Conservation (phyloP, 805 yeast genomes). For the Nakazawaea anatomiae region DNA sequence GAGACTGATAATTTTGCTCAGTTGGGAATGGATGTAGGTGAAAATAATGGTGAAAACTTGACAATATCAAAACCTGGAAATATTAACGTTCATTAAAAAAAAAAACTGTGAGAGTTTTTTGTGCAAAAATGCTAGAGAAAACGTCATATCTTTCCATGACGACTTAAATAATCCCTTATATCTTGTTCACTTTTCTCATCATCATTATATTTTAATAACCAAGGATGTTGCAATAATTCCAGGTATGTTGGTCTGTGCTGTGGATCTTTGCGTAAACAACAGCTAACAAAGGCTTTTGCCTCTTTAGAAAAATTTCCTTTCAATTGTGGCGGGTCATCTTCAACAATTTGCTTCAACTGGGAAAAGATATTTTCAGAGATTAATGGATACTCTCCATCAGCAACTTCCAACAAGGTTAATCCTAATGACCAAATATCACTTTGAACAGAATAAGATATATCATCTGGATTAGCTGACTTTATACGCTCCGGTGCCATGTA, state of each 20-base stretch:
- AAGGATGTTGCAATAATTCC: conserved; percentile 71
- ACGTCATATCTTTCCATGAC: background rate
- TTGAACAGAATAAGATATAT: conserved; percentile 81
- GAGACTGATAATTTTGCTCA: too few species aligned
- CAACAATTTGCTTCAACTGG: conserved; percentile 94
- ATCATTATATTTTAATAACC: conserved; percentile 57
- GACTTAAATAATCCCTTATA: conserved; percentile 17
- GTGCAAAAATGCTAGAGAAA: too few species aligned
- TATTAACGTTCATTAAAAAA: too few species aligned
- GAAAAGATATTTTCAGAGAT: conserved; percentile 93
- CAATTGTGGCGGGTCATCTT: conserved; percentile 83
- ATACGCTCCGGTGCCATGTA: conserved; percentile 99
- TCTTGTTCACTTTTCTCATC: conserved; percentile 24
- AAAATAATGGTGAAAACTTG: too few species aligned
- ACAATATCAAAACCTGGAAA: too few species aligned
- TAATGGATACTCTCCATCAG: conserved; percentile 91
- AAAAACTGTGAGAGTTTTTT: too few species aligned
- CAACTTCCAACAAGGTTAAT: conserved; percentile 77
- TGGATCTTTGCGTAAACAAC: conserved; percentile 78
- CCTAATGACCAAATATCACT: conserved; percentile 97
- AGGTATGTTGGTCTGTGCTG: conserved; percentile 76
- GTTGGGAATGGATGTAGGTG: too few species aligned
- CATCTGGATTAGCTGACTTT: conserved; percentile 66
- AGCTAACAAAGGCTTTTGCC: conserved; percentile 75
- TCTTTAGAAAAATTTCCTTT: conserved; percentile 55